phyloP scores from a whole-genome alignment of 805 yeast genomes.

The Pichia kluyveri region DNA sequence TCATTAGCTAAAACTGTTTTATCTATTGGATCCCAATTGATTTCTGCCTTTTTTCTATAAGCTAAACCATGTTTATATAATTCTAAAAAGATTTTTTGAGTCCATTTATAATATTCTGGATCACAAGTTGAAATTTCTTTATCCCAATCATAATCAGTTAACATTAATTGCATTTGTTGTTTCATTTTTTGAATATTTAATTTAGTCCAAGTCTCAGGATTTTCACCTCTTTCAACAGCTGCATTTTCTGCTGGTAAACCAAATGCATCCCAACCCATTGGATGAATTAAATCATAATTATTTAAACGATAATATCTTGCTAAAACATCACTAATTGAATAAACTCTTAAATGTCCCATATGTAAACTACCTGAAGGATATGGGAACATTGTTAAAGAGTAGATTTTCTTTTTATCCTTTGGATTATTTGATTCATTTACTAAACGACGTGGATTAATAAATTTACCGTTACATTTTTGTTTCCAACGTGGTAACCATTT shows the following conservation, averaged over 20 bases:
- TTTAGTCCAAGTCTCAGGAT: conserved; percentile 79
- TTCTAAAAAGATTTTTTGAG: conserved; percentile 76
- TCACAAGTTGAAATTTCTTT: conserved; percentile 78
- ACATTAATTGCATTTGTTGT: conserved; percentile 66
- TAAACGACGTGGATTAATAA: conserved; percentile 24
- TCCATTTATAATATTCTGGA: conserved; percentile 86
- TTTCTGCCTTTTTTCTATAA: conserved; percentile 76
- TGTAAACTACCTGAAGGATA: conserved; percentile 92
- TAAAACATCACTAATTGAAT: conserved; percentile 79
- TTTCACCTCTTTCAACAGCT: conserved; percentile 75
- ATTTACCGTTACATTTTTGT: conserved; percentile 13
- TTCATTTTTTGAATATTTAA: conserved; percentile 80
- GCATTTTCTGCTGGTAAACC: conserved; percentile 99
- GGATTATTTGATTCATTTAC: conserved; percentile 8
- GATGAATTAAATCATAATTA: conserved; percentile 78
- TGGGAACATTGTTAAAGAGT: conserved; percentile 84
- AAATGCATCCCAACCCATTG: conserved; percentile 99
- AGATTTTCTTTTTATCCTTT: conserved; percentile 31
- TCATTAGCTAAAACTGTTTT: conserved; percentile 93
- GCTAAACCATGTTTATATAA: conserved; percentile 73
- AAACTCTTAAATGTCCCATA: conserved; percentile 91
- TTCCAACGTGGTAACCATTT: conserved; percentile 49
- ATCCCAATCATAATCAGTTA: conserved; percentile 91
- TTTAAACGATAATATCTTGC: conserved; percentile 69
- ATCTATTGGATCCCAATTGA: conserved; percentile 98